Conservation (phyloP, 202 grass and related monocot species). For the Carex sylvatica region DNA sequence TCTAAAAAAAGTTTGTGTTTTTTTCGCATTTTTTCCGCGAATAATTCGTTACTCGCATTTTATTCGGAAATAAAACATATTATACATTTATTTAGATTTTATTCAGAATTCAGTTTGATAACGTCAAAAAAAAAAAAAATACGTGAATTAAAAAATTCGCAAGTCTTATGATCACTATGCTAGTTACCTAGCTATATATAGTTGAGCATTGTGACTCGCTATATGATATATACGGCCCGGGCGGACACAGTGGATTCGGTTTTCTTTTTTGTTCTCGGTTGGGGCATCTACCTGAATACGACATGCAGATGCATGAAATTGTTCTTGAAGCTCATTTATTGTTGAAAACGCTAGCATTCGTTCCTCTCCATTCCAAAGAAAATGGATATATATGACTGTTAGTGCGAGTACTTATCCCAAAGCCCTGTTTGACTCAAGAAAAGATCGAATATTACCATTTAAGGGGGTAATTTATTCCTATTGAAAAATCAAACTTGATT, state of each 20-base stretch:
- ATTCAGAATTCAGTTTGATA: no score
- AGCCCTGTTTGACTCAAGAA: no score
- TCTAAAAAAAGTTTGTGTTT: no score
- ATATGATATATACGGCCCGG: not conserved
- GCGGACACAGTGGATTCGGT: not conserved
- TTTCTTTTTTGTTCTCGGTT: not conserved
- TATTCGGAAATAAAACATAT: no score
- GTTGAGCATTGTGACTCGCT: not conserved
- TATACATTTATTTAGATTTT: no score
- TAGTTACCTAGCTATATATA: not conserved
- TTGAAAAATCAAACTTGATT: not conserved
- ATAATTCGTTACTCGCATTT: no score
- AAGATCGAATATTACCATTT: not conserved
- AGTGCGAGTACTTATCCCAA: not conserved
- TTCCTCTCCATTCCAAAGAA: not conserved
- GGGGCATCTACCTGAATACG: conserved; percentile 20
- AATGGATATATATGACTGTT: not conserved
- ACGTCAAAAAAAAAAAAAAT: no score
- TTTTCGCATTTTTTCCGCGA: no score
- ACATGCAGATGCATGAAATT: conserved; percentile 27
- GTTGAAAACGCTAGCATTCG: not conserved
- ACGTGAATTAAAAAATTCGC: no score
- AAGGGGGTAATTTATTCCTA: not conserved
- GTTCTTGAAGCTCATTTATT: conserved; percentile 5
- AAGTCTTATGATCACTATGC: no score